Evolutionary conservation across 208 protist genomes (phyloP).

Genomic region (Wallacemonas sp.): DNA sequence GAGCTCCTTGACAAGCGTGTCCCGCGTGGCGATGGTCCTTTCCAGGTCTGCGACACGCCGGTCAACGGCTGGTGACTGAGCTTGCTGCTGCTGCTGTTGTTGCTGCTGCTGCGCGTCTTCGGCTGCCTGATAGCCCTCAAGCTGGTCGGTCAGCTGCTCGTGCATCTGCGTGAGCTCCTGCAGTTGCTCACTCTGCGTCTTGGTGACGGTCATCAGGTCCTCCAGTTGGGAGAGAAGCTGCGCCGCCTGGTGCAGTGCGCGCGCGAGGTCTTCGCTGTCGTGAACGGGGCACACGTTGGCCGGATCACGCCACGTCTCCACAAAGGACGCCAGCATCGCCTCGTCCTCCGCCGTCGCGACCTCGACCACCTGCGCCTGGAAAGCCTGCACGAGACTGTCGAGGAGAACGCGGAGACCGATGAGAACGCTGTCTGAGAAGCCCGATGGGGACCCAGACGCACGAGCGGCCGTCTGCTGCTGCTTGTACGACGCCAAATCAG

Average conservation of each 20-base stretch:
- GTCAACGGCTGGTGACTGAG: too few relatives aligned
- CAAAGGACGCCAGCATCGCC: conserved; percentile 23
- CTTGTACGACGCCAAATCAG: conserved; percentile 33
- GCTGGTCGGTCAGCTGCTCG: conserved; percentile 23
- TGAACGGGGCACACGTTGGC: conserved; percentile 47
- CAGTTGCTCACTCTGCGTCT: conserved; percentile 46
- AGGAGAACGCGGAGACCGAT: conserved; percentile 48
- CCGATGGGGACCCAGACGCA: background rate
- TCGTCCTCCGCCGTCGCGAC: conserved; percentile 29
- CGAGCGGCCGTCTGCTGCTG: conserved; percentile 6
- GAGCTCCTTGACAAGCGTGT: background rate
- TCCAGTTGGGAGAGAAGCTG: conserved; percentile 48
- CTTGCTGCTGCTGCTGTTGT: background rate
- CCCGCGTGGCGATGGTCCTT: background rate
- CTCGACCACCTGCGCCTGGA: conserved; percentile 41
- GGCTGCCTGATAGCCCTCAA: conserved; percentile 1
- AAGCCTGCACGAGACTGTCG: conserved; percentile 36
- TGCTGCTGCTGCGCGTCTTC: background rate
- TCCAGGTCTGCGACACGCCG: conserved; percentile 1
- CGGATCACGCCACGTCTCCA: conserved; percentile 26
- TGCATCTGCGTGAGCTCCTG: conserved; percentile 36
- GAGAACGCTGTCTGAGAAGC: conserved; percentile 53
- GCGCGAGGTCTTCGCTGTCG: conserved; percentile 35
- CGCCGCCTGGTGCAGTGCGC: conserved; percentile 44
- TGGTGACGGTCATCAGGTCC: conserved; percentile 44